These are phyloP conservation scores for Xylaria venustula DNA, from an alignment of 495 filamentous ascomycete genomes.

Conservation along the genomic window DNA sequence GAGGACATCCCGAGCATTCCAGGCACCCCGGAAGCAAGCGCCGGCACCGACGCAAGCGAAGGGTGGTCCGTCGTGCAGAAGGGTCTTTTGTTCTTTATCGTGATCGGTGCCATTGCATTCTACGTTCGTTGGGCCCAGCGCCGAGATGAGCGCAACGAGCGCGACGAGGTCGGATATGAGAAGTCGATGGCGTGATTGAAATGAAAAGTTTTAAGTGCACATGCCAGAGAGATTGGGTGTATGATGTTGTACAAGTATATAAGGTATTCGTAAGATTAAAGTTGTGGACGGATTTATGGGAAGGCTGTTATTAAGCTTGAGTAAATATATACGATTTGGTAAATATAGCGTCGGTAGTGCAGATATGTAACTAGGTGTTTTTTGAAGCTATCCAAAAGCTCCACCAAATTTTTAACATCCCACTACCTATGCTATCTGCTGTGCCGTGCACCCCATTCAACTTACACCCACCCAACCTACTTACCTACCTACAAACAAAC, in stretches of 20 bases:
- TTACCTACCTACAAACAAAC: too few species aligned
- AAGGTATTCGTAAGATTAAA: neutral
- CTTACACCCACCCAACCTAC: neutral
- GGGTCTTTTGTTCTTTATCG: conserved; percentile 38
- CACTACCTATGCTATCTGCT: neutral
- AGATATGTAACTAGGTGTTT: conserved; percentile 8
- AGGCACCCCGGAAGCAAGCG: conserved; percentile 11
- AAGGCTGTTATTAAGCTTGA: neutral
- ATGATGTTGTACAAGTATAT: conserved; percentile 3
- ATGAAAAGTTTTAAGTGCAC: neutral
- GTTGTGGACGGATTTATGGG: neutral
- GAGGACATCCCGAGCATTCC: conserved; percentile 7
- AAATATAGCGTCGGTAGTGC: neutral
- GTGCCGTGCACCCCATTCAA: neutral
- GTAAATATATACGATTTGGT: too few species aligned
- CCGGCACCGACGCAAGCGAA: conserved; percentile 15
- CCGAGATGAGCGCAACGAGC: conserved; percentile 12
- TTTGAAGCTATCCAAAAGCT: conserved; percentile 15
- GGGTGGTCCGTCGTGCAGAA: conserved; percentile 36
- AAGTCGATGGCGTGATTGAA: conserved; percentile 26
- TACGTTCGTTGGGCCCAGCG: conserved; percentile 32
- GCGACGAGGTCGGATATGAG: conserved; percentile 19
- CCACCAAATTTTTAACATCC: conserved; percentile 12
- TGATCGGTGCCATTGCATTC: conserved; percentile 32
- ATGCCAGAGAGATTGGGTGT: neutral